Conservation (phyloP, 2,329 filamentous ascomycete genomes). For the Claviceps africana region DNA sequence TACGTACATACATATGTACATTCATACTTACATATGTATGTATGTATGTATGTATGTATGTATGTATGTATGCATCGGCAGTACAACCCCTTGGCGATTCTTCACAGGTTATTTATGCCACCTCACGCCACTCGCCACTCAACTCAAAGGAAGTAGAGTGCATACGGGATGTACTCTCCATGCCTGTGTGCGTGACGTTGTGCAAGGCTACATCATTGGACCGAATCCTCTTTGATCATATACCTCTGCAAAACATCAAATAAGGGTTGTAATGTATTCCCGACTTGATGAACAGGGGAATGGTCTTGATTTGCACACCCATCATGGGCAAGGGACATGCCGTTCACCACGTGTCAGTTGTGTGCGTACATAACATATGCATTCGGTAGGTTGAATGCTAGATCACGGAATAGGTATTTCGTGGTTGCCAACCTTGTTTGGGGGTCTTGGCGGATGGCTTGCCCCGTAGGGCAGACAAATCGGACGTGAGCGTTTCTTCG, state of each 20-base stretch:
- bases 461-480: conserved; percentile 2
- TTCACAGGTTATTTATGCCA: not conserved
- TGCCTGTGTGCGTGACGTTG: not conserved
- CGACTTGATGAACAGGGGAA: not conserved
- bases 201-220: not conserved
- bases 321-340: not conserved
- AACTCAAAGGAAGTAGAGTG: not conserved
- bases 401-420: not conserved
- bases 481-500: not conserved
- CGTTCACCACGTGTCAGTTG: not conserved
- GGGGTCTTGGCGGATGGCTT: not conserved
- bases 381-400: not conserved
- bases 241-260: not conserved
- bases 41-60: no score
- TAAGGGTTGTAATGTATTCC: not conserved
- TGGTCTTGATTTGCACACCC: not conserved
- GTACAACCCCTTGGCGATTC: not conserved
- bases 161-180: not conserved
- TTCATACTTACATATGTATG: no score
- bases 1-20: not conserved
- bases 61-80: not conserved
- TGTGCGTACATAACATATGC: no score
- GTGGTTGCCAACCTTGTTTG: not conserved
- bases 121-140: not conserved
- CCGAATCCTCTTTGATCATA: not conserved